These are phyloP conservation scores for Aegilops longissima DNA, from an alignment of 176 grass and related monocot species.

Conservation along the genomic window DNA sequence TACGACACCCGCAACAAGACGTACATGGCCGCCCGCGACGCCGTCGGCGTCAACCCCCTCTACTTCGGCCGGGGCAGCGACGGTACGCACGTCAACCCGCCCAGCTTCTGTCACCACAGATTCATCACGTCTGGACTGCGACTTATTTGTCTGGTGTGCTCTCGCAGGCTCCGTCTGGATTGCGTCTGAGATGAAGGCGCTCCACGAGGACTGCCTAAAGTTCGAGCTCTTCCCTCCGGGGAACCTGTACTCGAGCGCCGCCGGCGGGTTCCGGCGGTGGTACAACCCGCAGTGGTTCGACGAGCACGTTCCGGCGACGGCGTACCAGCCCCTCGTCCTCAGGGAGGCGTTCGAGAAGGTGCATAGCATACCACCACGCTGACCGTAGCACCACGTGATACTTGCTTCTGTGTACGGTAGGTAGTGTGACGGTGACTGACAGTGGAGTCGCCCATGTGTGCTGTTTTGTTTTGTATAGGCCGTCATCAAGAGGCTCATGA, in stretches of 20 bases:
- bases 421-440: not conserved
- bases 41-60: constrained; percentile 88
- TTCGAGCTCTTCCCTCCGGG: constrained; percentile 92
- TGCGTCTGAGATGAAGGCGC: constrained; percentile 89
- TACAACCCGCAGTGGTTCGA: constrained; percentile 79
- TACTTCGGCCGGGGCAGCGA: constrained; percentile 97
- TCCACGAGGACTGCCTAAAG: constrained; percentile 82
- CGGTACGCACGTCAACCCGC: constrained; percentile 33
- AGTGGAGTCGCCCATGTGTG: constrained; percentile 1
- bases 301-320: constrained; percentile 60
- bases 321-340: constrained; percentile 60
- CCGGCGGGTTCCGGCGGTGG: constrained; percentile 64
- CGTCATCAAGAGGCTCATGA: constrained; percentile 97
- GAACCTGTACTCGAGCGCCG: constrained; percentile 73
- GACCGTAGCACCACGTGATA: not conserved
- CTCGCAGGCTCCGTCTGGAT: constrained; percentile 78
- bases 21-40: constrained; percentile 83
- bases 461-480: constrained; percentile 43
- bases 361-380: not conserved
- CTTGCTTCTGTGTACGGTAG: not conserved
- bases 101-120: not conserved
- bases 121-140: not conserved
- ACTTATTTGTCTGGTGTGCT: not conserved
- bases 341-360: constrained; percentile 94
- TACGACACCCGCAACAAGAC: constrained; percentile 72